These are phyloP conservation scores for Clonostachys solani DNA, from an alignment of 2,329 filamentous ascomycete species.

Conservation along the genomic window DNA sequence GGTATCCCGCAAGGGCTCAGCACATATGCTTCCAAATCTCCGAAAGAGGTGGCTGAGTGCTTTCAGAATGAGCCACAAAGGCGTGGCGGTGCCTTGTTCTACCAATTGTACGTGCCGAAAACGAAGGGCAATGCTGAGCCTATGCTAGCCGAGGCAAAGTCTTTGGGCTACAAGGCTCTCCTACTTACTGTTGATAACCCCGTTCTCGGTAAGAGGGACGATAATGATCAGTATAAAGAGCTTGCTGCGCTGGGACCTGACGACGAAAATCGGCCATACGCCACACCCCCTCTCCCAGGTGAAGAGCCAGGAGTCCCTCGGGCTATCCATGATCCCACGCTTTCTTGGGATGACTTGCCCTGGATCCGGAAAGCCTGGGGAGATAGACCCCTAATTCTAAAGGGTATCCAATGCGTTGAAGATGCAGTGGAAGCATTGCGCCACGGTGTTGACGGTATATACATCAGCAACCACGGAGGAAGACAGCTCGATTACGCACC, in stretches of 20 bases:
- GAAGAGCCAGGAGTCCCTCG: slow-evolving; percentile 45
- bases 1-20: too few species aligned
- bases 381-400: slow-evolving; percentile 43
- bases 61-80: too few species aligned
- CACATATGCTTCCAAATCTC: too few species aligned
- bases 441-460: slow-evolving; percentile 29
- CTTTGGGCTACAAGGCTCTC: slow-evolving; percentile 43
- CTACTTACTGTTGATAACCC: slow-evolving; percentile 57
- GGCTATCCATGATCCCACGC: slow-evolving; percentile 54
- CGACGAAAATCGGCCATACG: background rate
- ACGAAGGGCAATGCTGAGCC: slow-evolving; percentile 44
- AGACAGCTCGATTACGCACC: slow-evolving; percentile 33
- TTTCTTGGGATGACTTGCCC: slow-evolving; percentile 59
- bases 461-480: slow-evolving; percentile 37
- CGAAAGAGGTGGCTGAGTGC: too few species aligned
- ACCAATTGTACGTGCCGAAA: slow-evolving; percentile 60
- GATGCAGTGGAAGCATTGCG: slow-evolving; percentile 29
- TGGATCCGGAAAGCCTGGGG: slow-evolving; percentile 55
- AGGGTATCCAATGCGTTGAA: slow-evolving; percentile 32
- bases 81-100: slow-evolving; percentile 32
- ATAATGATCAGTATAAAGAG: slow-evolving; percentile 26
- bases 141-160: slow-evolving; percentile 39
- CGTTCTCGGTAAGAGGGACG: slow-evolving; percentile 50
- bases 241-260: background rate
- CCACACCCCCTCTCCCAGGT: too few species aligned